Evolutionary conservation across 2,329 filamentous ascomycete species (phyloP), one percentile per base, ranked within the genome.

Genomic region (Ambrosiella xylebori): DNA sequence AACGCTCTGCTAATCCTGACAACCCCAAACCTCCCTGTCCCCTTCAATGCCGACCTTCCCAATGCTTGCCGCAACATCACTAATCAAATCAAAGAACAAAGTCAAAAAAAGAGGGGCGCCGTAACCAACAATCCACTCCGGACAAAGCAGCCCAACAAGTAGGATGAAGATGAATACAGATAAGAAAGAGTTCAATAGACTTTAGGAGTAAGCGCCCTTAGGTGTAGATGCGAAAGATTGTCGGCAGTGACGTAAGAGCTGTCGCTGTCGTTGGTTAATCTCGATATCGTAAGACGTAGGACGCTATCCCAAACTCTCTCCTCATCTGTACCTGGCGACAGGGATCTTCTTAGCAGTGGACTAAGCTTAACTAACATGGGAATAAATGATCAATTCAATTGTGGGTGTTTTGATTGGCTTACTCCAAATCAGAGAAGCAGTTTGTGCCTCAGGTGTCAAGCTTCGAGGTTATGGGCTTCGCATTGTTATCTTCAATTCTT

Each of bases 1-100:
- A 98, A 95, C 67, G 85, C 76, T 74, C 89, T 83, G 71, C 82
- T 77, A 73, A 80, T 80, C 70, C 72, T 74, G 41, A 47, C 45
- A n/a, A 52, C 53, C 70, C 72, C 74, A 68, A 74, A 74, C 68
- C 75, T 76, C 69, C 75, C 76, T 73, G 78, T 73, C 66, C 77
- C 76, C 78, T 80, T 79, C 76, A 79, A 79, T 74, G 80, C 77
- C 76, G 81, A 81, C 74, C 80, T 80, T 73, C 79, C 78, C 70
- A 84, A 73, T 73, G 78, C 75, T 69, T 81, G 77, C 76, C 81
- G 79, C 72, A 84, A 76, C 81, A 84, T 84, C 73, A 75, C 81
- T 41, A 35, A 27, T 41, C 9, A 38, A 37, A 27, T 11, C 15
- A n/a, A 12, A 11, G 41, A 15, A 15, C 38, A 54, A 41, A 3